These are phyloP conservation scores for Capillidium rhysosporum DNA, from an alignment of 371 early-diverging fungal genomes.

Conservation along the genomic window DNA sequence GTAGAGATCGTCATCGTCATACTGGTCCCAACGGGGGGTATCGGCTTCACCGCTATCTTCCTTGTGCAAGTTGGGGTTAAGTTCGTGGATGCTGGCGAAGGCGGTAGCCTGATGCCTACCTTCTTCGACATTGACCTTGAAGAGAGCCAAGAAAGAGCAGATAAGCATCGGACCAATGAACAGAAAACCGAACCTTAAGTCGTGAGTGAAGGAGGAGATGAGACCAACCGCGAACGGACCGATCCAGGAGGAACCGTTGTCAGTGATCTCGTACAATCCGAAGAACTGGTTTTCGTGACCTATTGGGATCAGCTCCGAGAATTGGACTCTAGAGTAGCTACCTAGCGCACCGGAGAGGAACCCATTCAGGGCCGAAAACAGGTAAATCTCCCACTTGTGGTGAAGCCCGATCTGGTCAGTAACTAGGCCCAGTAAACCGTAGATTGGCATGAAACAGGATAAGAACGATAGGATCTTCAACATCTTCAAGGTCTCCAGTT, in stretches of 20 bases:
- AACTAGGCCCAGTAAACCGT: conserved; percentile 24
- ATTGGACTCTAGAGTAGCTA: conserved; percentile 22
- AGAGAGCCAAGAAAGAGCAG: too few species aligned
- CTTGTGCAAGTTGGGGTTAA: too few species aligned
- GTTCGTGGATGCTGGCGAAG: too few species aligned
- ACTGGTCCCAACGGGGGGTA: too few species aligned
- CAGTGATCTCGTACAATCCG: conserved; percentile 29
- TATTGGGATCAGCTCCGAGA: conserved; percentile 19
- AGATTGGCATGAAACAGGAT: conserved; percentile 23
- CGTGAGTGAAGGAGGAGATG: conserved; percentile 12
- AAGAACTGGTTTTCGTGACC: conserved; percentile 30
- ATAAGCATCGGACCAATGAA: conserved; percentile 13
- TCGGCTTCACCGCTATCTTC: too few species aligned
- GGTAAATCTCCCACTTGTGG: background rate
- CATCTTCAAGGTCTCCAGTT: conserved; percentile 11
- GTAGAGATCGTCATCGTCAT: too few species aligned
- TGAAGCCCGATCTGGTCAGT: conserved; percentile 12
- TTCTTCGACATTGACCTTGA: too few species aligned
- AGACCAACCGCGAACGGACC: conserved; percentile 34
- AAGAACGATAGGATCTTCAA: conserved; percentile 12
- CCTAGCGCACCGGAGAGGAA: conserved; percentile 27
- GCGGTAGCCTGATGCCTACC: too few species aligned
- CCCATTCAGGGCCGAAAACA: conserved; percentile 18
- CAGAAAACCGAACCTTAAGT: background rate
- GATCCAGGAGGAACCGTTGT: conserved; percentile 36